phyloP scores from a whole-genome alignment of 345 rosid genomes.

The Heritiera fomes region DNA sequence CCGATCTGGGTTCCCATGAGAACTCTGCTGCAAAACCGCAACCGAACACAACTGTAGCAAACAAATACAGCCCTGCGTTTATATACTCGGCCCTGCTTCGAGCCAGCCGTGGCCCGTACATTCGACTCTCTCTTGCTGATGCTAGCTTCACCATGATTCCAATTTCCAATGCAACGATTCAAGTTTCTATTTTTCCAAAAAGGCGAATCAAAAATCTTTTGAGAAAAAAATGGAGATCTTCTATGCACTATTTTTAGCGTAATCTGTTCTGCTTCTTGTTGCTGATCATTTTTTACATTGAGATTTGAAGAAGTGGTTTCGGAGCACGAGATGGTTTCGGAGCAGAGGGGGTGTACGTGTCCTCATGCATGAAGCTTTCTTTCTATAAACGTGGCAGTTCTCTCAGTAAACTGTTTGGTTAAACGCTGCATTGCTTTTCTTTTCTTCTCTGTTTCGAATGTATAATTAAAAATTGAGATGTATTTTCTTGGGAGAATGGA shows the following conservation, averaged over 20 bases:
- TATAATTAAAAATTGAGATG: too few species aligned
- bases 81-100: conserved; percentile 72
- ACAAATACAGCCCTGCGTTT: conserved; percentile 71
- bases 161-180: neutral
- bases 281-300: neutral
- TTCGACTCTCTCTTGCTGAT: conserved; percentile 68
- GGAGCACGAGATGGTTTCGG: neutral
- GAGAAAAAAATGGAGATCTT: neutral
- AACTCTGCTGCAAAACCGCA: conserved; percentile 62
- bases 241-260: neutral
- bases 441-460: neutral
- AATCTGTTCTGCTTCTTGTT: neutral
- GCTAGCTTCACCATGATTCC: conserved; percentile 84
- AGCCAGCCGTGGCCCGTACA: conserved; percentile 59
- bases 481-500: too few species aligned
- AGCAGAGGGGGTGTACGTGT: neutral
- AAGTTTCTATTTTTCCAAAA: neutral
- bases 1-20: conserved; percentile 67
- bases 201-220: neutral
- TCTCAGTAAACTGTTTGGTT: neutral
- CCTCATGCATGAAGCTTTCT: conserved; percentile 4
- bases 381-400: neutral
- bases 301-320: neutral
- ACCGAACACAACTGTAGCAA: conserved; percentile 56
- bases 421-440: neutral